These are phyloP conservation scores for Boletellus ananiceps DNA, from an alignment of 768 basidiomycete species.

Conservation along the genomic window DNA sequence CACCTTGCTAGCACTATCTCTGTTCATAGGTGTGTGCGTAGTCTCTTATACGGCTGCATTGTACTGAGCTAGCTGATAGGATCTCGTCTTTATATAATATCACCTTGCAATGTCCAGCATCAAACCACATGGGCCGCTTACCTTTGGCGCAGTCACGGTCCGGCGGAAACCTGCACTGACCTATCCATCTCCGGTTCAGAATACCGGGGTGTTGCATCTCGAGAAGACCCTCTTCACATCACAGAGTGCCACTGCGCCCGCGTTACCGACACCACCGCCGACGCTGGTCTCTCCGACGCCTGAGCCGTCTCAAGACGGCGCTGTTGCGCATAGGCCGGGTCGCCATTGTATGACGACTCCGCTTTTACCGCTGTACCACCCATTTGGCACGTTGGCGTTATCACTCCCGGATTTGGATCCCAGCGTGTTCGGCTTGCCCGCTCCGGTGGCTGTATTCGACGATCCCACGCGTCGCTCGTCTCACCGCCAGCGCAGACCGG, in stretches of 20 bases:
- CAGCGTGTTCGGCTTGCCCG: constrained; percentile 50
- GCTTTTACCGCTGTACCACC: constrained; percentile 64
- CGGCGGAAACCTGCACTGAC: constrained; percentile 56
- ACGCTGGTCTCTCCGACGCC: constrained; percentile 8
- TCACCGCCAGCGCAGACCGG: constrained; percentile 43
- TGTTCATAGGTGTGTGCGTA: constrained; percentile 19
- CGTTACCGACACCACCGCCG: constrained; percentile 11
- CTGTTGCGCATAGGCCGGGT: constrained; percentile 13
- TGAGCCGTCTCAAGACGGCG: constrained; percentile 13
- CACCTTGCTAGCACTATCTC: constrained; percentile 10
- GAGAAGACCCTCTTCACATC: constrained; percentile 17
- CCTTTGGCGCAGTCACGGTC: constrained; percentile 21
- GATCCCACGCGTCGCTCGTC: constrained; percentile 42
- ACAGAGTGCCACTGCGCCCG: constrained; percentile 15
- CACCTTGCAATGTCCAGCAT: constrained; percentile 20
- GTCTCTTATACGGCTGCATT: background rate
- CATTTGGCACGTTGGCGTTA: constrained; percentile 55
- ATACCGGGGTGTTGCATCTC: constrained; percentile 24
- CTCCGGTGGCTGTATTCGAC: constrained; percentile 40
- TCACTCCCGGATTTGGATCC: constrained; percentile 65
- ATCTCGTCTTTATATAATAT: constrained; percentile 10
- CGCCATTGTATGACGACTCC: constrained; percentile 33
- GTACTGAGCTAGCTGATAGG: constrained; percentile 8
- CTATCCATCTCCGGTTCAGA: constrained; percentile 51
- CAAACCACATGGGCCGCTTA: constrained; percentile 14